Evolutionary conservation across 192 early-diverging fungal species (phyloP), one percentile per base, ranked within the genome.

Genomic region (Geosiphon pyriformis): DNA sequence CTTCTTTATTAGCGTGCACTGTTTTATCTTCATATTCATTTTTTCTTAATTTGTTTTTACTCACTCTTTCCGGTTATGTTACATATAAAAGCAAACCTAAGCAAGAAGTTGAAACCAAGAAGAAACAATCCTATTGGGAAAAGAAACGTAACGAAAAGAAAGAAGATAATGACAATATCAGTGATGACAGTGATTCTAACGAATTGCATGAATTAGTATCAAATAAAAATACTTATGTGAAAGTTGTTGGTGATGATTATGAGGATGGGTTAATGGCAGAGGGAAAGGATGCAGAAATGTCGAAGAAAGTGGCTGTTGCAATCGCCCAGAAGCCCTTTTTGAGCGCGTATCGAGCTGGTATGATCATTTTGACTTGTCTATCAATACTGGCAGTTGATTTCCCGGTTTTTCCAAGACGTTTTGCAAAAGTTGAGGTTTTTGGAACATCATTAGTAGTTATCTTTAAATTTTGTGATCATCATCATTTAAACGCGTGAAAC

Each of bases 351-450:
- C 83, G 90, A n/a, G 85, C 87, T 8, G 75, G 79, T 18, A 88
- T 89, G 77, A 90, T 92, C 85, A 77, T 88, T 47, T 61, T 89
- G 48, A 92, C 90, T 17, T 90, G 90, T 59, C 82, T 91, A 31
- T 83, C 88, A 15, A 98, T 98, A 69, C 79, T 98, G 3, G 94
- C 94, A 0, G 94, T 98, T 1, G 96, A 98, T 76, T 98, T 98
- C 74, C 76, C 82, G 18, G 80, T 92, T 27, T 96, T 98, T 69
- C 94, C 94, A 2, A 80, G 93, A 33, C 73, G 83, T 18, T 95
- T 88, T 72, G 93, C 93, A 49, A 98, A 98, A 76, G 88, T 89
- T 1, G 94, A 96, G 68, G 89, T 86, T 18, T 94, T 84, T 79
- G 96, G 94, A 4, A 89, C 85, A 1, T 94, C 94, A 8, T 71